These are phyloP conservation scores for Xylaria acuta DNA, from an alignment of 495 filamentous ascomycete genomes.

Conservation along the genomic window DNA sequence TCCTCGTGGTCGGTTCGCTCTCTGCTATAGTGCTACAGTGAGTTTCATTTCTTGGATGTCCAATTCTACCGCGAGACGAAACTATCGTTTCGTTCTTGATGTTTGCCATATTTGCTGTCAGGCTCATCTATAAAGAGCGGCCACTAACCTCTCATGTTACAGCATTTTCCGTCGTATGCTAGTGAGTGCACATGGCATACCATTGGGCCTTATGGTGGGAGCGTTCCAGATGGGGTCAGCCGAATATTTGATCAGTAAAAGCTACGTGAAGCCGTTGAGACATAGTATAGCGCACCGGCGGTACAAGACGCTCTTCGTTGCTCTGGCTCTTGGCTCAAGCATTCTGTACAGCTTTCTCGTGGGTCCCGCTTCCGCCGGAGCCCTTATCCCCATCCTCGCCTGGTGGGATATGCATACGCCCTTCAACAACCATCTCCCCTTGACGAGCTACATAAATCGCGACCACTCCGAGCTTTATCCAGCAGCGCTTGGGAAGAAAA, in stretches of 20 bases:
- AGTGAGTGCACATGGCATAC: conserved; percentile 10
- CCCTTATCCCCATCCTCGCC: conserved; percentile 7
- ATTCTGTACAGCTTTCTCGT: conserved; percentile 17
- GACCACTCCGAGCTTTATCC: neutral
- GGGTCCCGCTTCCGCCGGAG: conserved; percentile 21
- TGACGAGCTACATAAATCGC: neutral
- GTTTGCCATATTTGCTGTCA: too few relatives aligned
- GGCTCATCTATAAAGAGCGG: too few relatives aligned
- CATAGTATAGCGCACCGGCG: neutral
- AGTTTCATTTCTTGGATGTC: neutral
- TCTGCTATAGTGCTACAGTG: conserved; percentile 24
- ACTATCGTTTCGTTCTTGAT: too few relatives aligned
- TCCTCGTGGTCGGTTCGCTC: conserved; percentile 21
- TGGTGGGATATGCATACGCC: conserved; percentile 16
- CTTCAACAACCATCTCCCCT: conserved; percentile 1
- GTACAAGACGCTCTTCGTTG: conserved; percentile 8
- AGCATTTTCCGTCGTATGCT: conserved; percentile 25
- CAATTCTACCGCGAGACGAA: neutral
- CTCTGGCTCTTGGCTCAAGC: neutral
- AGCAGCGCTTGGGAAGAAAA: neutral
- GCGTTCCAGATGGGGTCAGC: conserved; percentile 25
- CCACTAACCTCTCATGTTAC: neutral
- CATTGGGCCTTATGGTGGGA: conserved; percentile 18
- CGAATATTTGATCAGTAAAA: conserved; percentile 22
- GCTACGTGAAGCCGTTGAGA: neutral